Evolutionary conservation across 345 rosid species (phyloP), one percentile per base, ranked within the genome.

Genomic region (Citrus reticulata): DNA sequence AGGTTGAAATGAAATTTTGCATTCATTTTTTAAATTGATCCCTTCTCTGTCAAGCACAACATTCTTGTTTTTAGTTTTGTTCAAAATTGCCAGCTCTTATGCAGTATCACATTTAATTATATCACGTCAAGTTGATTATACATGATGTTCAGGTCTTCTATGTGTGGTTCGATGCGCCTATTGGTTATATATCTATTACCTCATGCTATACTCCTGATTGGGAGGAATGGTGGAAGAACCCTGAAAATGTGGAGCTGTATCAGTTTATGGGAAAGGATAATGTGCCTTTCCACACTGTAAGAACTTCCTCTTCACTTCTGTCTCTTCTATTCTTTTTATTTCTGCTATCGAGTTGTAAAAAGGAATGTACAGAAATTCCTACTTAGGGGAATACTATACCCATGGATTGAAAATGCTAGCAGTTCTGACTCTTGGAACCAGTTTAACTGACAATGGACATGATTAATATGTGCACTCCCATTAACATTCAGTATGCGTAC

Each of bases 171-270:
- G 99, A 97, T 87, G 99, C 99, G 19, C 98, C 99, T 60, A 93
- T 97, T 84, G 98, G 98, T 54, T 97, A 97, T 77, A 90, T 91
- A 76, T 96, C 99, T 30, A 93, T 96, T 84, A 93, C 99, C 27
- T 57, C 92, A 64, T 91, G 95, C 89, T 97, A 93, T 83, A 92
- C 98, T 20, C 80, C 91, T 68, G 93, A 97, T 57, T 97, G 99
- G 99, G 98, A 97, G 87, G 85, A 90, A 82, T 97, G 99, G 99
- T 97, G 99, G 99, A 97, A 97, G 88, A 90, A 94, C 84, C 98
- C 98, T 81, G 90, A 93, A 81, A 90, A 93, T 79, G 99, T 97
- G 65, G 99, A 93, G 90, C 86, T 97, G 75, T 94, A 82, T 88
- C 99, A 96, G 86, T 96, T 96, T 80, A 96, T 94, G 99, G 99